These are phyloP conservation scores for Alternaria ethzedia DNA, from an alignment of 2,329 filamentous ascomycete genomes.

Conservation along the genomic window DNA sequence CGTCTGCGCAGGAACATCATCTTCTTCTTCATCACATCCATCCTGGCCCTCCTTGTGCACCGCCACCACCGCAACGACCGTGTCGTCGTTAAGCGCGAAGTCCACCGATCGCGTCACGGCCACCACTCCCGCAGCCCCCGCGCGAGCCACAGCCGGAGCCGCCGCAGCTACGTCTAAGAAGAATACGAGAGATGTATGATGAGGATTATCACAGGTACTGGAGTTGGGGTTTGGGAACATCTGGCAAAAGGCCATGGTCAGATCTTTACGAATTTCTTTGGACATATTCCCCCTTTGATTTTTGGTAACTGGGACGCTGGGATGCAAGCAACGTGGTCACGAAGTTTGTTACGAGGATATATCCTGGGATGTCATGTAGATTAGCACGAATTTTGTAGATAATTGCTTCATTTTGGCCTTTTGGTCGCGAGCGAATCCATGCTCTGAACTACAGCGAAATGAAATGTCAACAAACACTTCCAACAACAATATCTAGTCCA, in stretches of 20 bases:
- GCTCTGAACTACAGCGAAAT: background rate
- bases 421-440: background rate
- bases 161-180: constrained; percentile 46
- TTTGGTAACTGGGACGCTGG: background rate
- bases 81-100: constrained; percentile 61
- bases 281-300: constrained; percentile 15
- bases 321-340: background rate
- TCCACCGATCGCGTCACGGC: constrained; percentile 53
- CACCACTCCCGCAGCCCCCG: constrained; percentile 49
- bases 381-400: constrained; percentile 5
- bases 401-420: background rate
- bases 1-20: constrained; percentile 41
- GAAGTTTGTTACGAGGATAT: constrained; percentile 7
- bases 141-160: constrained; percentile 45
- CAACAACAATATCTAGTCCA: background rate
- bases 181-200: background rate
- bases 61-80: constrained; percentile 54
- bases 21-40: constrained; percentile 46
- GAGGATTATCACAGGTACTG: background rate
- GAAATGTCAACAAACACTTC: background rate
- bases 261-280: constrained; percentile 26
- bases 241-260: constrained; percentile 1
- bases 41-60: constrained; percentile 68
- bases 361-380: background rate
- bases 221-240: background rate